Evolutionary conservation across 2,329 filamentous ascomycete species (phyloP).

Genomic region (Colletotrichum gigasporum): DNA sequence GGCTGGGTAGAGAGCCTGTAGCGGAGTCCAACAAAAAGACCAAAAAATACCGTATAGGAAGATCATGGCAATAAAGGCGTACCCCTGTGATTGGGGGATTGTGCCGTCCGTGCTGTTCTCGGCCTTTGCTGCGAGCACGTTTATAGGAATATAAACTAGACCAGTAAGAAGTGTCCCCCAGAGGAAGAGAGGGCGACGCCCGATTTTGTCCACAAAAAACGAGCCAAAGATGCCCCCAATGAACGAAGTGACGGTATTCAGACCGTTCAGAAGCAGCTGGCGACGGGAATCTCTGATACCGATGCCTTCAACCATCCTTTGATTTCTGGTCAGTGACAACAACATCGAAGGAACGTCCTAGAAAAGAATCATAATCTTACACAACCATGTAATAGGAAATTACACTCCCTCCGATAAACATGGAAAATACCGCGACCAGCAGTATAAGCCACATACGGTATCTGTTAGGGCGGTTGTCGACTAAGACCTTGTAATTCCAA

Average conservation of each 20-base stretch:
- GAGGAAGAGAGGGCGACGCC: slow-evolving; percentile 58
- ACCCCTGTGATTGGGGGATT: slow-evolving; percentile 19
- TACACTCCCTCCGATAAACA: slow-evolving; percentile 58
- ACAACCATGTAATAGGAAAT: slow-evolving; percentile 39
- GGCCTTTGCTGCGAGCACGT: slow-evolving; percentile 42
- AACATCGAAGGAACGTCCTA: too few relatives aligned
- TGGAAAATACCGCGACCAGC: slow-evolving; percentile 57
- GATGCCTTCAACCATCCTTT: slow-evolving; percentile 53
- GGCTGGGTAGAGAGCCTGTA: slow-evolving; percentile 52
- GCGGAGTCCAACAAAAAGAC: slow-evolving; percentile 54
- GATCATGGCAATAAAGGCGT: slow-evolving; percentile 44
- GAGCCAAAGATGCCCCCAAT: slow-evolving; percentile 49
- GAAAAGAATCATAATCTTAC: too few relatives aligned
- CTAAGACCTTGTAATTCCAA: slow-evolving; percentile 54
- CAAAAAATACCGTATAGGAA: slow-evolving; percentile 55
- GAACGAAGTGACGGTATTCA: slow-evolving; percentile 52
- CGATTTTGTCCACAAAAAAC: slow-evolving; percentile 54
- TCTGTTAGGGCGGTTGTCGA: slow-evolving; percentile 57
- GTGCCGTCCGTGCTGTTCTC: slow-evolving; percentile 36
- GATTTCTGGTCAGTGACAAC: too few relatives aligned
- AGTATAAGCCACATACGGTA: slow-evolving; percentile 57
- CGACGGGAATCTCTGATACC: slow-evolving; percentile 50
- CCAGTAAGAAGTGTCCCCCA: slow-evolving; percentile 46
- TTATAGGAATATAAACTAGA: slow-evolving; percentile 37
- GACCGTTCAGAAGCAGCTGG: slow-evolving; percentile 47